Percentiles rank a stretch among this genome's conserved stretches.
Conservation (phyloP, 805 yeast genomes). For the Candida piceae region DNA sequence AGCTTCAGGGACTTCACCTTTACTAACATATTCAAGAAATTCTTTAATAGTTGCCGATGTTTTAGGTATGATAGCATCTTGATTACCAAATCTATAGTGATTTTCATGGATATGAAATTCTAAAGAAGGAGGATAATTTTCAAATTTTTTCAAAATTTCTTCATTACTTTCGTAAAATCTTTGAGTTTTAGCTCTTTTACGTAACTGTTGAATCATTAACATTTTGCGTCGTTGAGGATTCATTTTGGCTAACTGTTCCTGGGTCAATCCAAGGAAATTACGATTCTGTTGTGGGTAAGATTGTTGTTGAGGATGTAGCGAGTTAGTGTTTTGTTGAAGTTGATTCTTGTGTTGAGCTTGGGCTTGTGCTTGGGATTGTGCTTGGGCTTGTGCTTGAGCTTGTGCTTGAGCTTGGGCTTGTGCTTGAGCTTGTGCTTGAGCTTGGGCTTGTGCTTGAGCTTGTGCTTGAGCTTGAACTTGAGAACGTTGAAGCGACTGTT, state of each 20-base stretch:
- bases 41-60: constrained; percentile 71
- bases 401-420: constrained; percentile 5
- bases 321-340: constrained; percentile 1
- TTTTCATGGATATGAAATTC: constrained; percentile 89
- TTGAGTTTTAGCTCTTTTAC: constrained; percentile 41
- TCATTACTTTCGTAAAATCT: constrained; percentile 68
- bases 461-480: constrained; percentile 4
- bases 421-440: constrained; percentile 1
- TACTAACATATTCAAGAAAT: constrained; percentile 72
- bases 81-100: constrained; percentile 87
- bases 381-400: constrained; percentile 1
- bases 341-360: neutral
- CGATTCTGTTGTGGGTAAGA: constrained; percentile 24
- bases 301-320: constrained; percentile 9
- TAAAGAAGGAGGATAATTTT: constrained; percentile 71
- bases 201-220: constrained; percentile 37
- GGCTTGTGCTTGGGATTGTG: neutral
- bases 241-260: constrained; percentile 29
- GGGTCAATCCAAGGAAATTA: constrained; percentile 21
- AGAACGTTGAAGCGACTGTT: constrained; percentile 1
- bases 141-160: constrained; percentile 71
- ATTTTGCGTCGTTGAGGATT: constrained; percentile 38
- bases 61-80: constrained; percentile 80
- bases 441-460: neutral
- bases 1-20: constrained; percentile 83